Evolutionary conservation across 1,284 basidiomycete species (phyloP), one percentile per base, ranked within the genome.

Genomic region (Pascua sp.): DNA sequence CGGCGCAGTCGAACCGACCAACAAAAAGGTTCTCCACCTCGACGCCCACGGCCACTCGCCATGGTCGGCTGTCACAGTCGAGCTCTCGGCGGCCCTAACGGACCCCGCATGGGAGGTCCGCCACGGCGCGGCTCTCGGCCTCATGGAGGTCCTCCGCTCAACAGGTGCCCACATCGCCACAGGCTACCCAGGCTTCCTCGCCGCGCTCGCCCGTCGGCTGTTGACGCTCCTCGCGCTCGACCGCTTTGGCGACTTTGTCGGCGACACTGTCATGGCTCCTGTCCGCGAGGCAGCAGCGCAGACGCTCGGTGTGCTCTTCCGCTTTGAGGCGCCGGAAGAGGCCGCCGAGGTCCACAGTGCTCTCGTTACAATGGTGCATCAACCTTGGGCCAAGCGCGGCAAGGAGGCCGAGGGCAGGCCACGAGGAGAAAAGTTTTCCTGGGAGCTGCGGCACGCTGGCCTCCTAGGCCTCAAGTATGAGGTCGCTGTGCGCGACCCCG

Each of bases 371-470:
- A 98, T 98, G 96, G 93, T 98, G 62, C 83, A 86, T 53, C 95
- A 98, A 76, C 85, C 89, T 58, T 89, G 78, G 63, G 79, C 67
- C 61, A 78, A 74, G 68, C 75, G 70, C 66, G 78, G 62, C 59
- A 79, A 69, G 56, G 63, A 67, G 68, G 72, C 65, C 71, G 78
- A 66, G 75, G 78, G 58, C 73, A 80, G 53, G 58, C 70, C 46
- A 8, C 70, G 65, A 49, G 67, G 70, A 42, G 71, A 76, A 51
- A 78, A 73, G 45, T 92, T 96, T 76, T 85, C 94, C 5, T 99
- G 96, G 96, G 92, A 98, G 77, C 89, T 98, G 50, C 83, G 96
- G 49, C 96, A 99, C 79, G 95, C 96, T 3, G 96, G 96, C 38
- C 78, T 99, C 53, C 83, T 98, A 4, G 96, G 96, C 0, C 86